Evolutionary conservation across 2,329 filamentous ascomycete species (phyloP).

Genomic region (Fusarium aywerte): DNA sequence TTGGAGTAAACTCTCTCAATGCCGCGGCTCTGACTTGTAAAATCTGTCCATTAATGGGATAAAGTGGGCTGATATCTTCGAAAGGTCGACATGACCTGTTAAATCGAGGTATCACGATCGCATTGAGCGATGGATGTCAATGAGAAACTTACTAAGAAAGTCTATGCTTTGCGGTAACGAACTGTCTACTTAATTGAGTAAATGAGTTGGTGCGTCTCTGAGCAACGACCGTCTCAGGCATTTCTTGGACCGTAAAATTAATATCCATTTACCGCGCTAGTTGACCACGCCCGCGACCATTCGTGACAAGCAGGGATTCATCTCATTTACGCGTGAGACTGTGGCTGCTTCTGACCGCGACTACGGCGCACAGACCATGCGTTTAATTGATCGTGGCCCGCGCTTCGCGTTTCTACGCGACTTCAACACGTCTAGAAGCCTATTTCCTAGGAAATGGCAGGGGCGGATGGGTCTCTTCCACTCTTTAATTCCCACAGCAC

Average conservation of each 20-base stretch:
- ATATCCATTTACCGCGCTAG: conserved; percentile 31
- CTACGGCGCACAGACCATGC: conserved; percentile 40
- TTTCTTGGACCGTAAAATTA: conserved; percentile 3
- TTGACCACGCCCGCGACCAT: conserved; percentile 1
- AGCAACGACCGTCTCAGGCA: conserved; percentile 11
- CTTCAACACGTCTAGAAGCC: conserved; percentile 34
- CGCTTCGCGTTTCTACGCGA: conserved; percentile 51
- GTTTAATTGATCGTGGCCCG: conserved; percentile 47
- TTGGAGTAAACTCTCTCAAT: background rate
- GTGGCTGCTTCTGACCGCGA: conserved; percentile 34
- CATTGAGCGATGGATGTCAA: background rate
- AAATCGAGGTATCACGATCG: conserved; percentile 19
- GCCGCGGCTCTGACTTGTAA: conserved; percentile 16
- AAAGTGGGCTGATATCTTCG: conserved; percentile 34
- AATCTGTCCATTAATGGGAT: conserved; percentile 1
- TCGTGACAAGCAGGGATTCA: background rate
- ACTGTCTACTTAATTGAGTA: conserved; percentile 30
- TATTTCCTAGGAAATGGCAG: conserved; percentile 37
- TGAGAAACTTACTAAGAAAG: background rate
- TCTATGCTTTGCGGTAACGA: conserved; percentile 23
- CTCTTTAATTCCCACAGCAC: conserved; percentile 36
- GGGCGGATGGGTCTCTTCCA: conserved; percentile 23
- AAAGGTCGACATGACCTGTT: conserved; percentile 10
- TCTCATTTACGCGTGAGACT: conserved; percentile 9
- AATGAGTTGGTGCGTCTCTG: conserved; percentile 10